Evolutionary conservation across 192 early-diverging fungal species (phyloP), one percentile per base, ranked within the genome.

Genomic region (Funneliformis mosseae): DNA sequence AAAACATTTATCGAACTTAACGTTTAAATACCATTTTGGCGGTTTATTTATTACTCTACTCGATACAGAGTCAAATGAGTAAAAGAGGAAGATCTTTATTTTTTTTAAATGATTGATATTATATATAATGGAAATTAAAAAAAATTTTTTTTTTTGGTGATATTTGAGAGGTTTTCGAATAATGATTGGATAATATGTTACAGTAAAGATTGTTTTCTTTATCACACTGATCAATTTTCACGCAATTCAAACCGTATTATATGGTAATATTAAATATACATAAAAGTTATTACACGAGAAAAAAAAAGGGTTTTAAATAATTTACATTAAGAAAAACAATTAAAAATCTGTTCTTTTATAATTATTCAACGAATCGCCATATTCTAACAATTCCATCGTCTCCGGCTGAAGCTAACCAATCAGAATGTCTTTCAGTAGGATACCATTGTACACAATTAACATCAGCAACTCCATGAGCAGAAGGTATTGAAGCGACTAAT

Each of bases 401-500:
- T 7, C 97, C 97, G n/a, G 89, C 93, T 6, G 95, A 93, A 6
- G 95, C 94, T 43, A 99, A 83, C 87, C 92, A 91, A 61, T 93
- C 86, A 8, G 84, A 83, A 75, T 92, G 87, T 8, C 82, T 83
- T n/a, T 88, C 85, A 23, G 83, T 82, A 2, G 95, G 93, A 83
- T 93, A 92, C 94, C 97, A 99, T 46, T 87, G 81, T 7, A 97
- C 95, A 75, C 92, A 92, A 87, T 99, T 99, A 63, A 99, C 91
- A 83, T 99, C 97, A 74, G 86, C 87, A 18, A 93, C 89, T 5
- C 95, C 96, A 80, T 99, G 97, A 1, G 96, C 93, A 60, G 89
- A 80, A 55, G 88, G 72, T n/a, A 85, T 81, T 48, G 86, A 77
- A 9, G 85, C 83, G 2, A 87, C 73, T 48, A 89, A 71, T 6